Evolutionary conservation across 192 early-diverging fungal genomes (phyloP), one percentile per base, ranked within the genome.

Genomic region (Blastocladiella britannica): DNA sequence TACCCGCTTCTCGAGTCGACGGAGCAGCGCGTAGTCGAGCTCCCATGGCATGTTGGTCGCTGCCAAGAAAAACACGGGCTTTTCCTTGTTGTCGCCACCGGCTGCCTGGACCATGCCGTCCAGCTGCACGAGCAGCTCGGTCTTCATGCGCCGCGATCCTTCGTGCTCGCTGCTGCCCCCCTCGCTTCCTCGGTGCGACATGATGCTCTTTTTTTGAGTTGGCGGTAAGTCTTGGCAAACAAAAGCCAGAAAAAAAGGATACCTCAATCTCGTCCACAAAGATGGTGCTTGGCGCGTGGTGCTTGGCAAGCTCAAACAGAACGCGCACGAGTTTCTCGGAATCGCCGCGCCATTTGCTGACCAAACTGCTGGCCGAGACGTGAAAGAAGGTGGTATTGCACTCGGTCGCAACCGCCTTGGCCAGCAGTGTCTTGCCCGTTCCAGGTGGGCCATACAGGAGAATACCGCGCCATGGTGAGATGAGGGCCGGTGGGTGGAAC

Each of bases 281-380:
- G 22, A 79, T 77, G 8, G 72, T 79, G 7, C 62, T 63, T 22
- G 77, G 77, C 3, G 74, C 63, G 56, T 79, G 74, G 54, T 75
- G 68, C 25, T 72, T 60, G 22, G 77, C 77, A 12, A 79, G 60
- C 28, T 79, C 91, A 82, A 98, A 98, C 95, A 98, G 95, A 69
- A 97, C 95, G 26, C 95, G 78, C 55, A 99, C 80, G 52, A 99
- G 71, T 62, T 93, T 72, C 47, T 93, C 93, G 73, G 86, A 89
- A 72, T 99, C 95, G 57, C 95, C 95, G 72, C 97, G 97, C 65
- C 93, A 99, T 73, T 99, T 99, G 78, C 97, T 93, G 4, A 99
- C 95, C 70, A 99, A 95, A 8, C 93, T 93, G 65, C 86, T 89
- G 26, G 91, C 90, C 0, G 95, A 93, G 0, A 98, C 92, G 65